These are phyloP conservation scores for Plasmopara muralis DNA, from an alignment of 352 stramenopile genomes.

Conservation along the genomic window DNA sequence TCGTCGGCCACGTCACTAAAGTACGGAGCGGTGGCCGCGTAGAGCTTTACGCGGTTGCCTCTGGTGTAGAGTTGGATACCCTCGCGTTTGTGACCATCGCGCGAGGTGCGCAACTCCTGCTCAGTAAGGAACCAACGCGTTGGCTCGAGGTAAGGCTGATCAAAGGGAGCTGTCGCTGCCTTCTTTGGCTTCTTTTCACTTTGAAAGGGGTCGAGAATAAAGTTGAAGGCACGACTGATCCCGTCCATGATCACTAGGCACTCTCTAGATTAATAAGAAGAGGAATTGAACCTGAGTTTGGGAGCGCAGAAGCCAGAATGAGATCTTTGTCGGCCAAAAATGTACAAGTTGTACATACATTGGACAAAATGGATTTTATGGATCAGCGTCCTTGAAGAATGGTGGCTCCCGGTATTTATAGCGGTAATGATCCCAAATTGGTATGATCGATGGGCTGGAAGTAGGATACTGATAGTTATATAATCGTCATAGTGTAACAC, in stretches of 20 bases:
- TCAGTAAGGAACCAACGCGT: slow-evolving; percentile 54
- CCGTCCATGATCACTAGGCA: slow-evolving; percentile 9
- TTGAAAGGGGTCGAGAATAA: slow-evolving; percentile 32
- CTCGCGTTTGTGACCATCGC: slow-evolving; percentile 34
- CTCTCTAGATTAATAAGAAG: background rate
- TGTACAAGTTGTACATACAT: too few species aligned
- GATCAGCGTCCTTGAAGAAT: too few species aligned
- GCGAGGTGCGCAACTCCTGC: slow-evolving; percentile 43
- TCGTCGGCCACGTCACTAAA: slow-evolving; percentile 48
- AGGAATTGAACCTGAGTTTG: slow-evolving; percentile 1
- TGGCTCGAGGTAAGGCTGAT: slow-evolving; percentile 47
- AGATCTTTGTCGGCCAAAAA: slow-evolving; percentile 2
- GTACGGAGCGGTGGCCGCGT: slow-evolving; percentile 36
- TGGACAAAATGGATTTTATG: too few species aligned
- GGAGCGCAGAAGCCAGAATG: slow-evolving; percentile 15
- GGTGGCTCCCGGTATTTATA: too few species aligned
- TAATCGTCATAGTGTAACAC: too few species aligned
- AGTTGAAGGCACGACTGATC: slow-evolving; percentile 28
- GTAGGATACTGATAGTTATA: too few species aligned
- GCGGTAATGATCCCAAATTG: too few species aligned
- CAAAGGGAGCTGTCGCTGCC: slow-evolving; percentile 22
- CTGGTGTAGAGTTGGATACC: slow-evolving; percentile 40
- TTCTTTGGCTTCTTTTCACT: slow-evolving; percentile 24
- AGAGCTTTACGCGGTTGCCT: slow-evolving; percentile 49
- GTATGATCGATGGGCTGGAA: too few species aligned